Percentiles rank a stretch among this genome's conserved stretches.
phyloP scores from a whole-genome alignment of 192 early-diverging fungal species.

The Gamsiella multidivaricata region DNA sequence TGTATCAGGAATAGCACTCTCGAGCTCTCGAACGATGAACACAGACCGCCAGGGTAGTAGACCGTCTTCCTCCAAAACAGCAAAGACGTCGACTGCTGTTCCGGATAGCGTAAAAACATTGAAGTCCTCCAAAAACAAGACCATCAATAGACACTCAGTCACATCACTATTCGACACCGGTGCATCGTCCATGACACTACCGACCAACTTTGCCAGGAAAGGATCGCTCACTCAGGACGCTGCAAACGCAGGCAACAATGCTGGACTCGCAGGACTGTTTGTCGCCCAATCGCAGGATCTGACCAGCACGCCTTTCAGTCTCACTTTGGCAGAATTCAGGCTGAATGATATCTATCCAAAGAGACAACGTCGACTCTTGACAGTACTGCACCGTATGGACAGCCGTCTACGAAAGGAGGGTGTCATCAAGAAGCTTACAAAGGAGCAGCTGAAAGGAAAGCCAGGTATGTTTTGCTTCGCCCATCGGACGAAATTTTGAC shows the following conservation, averaged over 20 bases:
- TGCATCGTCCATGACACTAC: slow-evolving; percentile 34
- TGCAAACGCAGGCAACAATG: background rate
- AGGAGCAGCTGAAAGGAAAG: slow-evolving; percentile 55
- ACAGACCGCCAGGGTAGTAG: slow-evolving; percentile 18
- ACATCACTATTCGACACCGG: slow-evolving; percentile 31
- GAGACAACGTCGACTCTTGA: slow-evolving; percentile 45
- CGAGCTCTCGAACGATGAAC: background rate
- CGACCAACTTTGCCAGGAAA: slow-evolving; percentile 47
- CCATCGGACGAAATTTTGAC: too few relatives aligned
- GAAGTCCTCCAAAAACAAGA: slow-evolving; percentile 39
- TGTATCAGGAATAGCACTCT: background rate
- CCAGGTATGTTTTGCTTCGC: slow-evolving; percentile 33
- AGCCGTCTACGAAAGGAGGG: slow-evolving; percentile 49
- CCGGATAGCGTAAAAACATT: slow-evolving; percentile 21
- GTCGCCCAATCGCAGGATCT: slow-evolving; percentile 30
- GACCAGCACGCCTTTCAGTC: slow-evolving; percentile 41
- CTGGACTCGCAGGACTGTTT: slow-evolving; percentile 40
- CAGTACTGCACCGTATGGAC: slow-evolving; percentile 53
- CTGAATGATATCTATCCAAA: slow-evolving; percentile 51
- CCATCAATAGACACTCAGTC: slow-evolving; percentile 36
- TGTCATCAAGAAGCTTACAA: slow-evolving; percentile 45
- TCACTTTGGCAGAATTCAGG: slow-evolving; percentile 56
- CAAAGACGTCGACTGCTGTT: slow-evolving; percentile 12
- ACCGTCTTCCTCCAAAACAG: background rate
- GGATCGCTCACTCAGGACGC: slow-evolving; percentile 39